phyloP scores from a whole-genome alignment of 2,329 filamentous ascomycete species.

The Thelonectria discophora region DNA sequence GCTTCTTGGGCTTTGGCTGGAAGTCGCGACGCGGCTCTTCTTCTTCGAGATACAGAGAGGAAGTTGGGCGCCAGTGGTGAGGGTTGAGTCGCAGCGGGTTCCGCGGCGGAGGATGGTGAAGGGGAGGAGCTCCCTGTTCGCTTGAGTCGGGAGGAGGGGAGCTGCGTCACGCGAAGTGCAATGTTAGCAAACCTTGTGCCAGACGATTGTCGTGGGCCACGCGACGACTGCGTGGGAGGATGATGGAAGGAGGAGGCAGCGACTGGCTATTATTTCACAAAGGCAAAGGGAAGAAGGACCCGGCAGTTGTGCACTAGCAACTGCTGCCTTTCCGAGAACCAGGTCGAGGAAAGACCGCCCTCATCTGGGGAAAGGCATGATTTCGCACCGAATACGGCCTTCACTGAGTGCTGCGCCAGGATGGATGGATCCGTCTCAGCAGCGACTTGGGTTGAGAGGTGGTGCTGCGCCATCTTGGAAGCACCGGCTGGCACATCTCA shows the following conservation, averaged over 20 bases:
- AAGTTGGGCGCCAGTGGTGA: constrained; percentile 56
- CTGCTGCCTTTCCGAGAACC: constrained; percentile 10
- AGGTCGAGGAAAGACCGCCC: background rate
- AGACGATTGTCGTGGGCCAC: background rate
- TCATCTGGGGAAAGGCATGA: constrained; percentile 2
- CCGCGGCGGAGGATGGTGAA: constrained; percentile 48
- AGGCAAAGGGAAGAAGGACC: constrained; percentile 8
- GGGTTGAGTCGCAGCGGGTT: constrained; percentile 47
- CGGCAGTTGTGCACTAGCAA: constrained; percentile 15
- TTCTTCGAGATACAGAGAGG: constrained; percentile 59
- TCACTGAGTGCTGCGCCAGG: constrained; percentile 14
- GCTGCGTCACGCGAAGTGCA: constrained; percentile 28
- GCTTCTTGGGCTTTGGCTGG: constrained; percentile 40
- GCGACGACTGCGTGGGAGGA: background rate
- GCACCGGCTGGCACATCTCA: constrained; percentile 7
- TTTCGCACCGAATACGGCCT: constrained; percentile 8
- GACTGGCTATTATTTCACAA: constrained; percentile 5
- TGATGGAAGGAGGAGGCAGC: background rate
- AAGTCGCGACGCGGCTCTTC: constrained; percentile 22
- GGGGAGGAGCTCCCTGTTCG: constrained; percentile 38
- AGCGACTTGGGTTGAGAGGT: constrained; percentile 2
- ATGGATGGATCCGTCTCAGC: constrained; percentile 1
- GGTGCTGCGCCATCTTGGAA: constrained; percentile 16
- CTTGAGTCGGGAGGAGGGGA: constrained; percentile 38
- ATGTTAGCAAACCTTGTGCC: constrained; percentile 32